Evolutionary conservation across 2,329 filamentous ascomycete species (phyloP).

Genomic region (Alternaria sp.): DNA sequence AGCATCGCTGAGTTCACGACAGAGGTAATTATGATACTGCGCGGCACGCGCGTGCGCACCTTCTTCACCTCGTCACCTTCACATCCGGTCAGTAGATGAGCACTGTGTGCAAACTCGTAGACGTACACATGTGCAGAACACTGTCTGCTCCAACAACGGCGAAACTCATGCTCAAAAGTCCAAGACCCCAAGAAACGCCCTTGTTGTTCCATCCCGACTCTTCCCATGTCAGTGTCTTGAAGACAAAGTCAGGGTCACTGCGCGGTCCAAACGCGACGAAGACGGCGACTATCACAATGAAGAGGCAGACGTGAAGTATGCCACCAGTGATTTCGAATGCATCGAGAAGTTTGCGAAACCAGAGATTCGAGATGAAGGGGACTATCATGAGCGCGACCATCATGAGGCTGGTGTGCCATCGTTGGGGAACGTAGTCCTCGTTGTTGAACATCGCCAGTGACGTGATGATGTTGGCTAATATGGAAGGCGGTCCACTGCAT

Average conservation of each 20-base stretch:
- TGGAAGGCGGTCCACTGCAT: slow-evolving; percentile 32
- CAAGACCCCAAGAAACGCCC: slow-evolving; percentile 52
- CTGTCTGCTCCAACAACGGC: slow-evolving; percentile 55
- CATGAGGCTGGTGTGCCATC: slow-evolving; percentile 59
- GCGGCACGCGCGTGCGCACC: slow-evolving; percentile 49
- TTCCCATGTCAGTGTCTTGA: slow-evolving; percentile 53
- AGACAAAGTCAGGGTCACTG: slow-evolving; percentile 50
- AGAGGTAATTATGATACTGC: slow-evolving; percentile 40
- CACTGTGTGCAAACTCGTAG: background rate
- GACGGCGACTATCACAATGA: slow-evolving; percentile 57
- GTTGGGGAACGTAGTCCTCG: slow-evolving; percentile 42
- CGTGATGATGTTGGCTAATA: slow-evolving; percentile 33
- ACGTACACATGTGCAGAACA: slow-evolving; percentile 51
- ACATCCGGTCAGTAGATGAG: background rate
- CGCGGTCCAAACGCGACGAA: slow-evolving; percentile 52
- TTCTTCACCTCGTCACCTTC: slow-evolving; percentile 50
- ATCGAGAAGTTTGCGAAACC: slow-evolving; percentile 53
- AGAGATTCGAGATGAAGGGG: slow-evolving; percentile 52
- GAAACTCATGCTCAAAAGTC: slow-evolving; percentile 43
- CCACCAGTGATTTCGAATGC: slow-evolving; percentile 55
- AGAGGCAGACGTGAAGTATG: slow-evolving; percentile 56
- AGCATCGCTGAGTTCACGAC: slow-evolving; percentile 53
- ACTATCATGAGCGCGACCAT: slow-evolving; percentile 52
- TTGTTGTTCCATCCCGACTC: slow-evolving; percentile 51
- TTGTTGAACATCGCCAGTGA: slow-evolving; percentile 48